Evolutionary conservation across 2,329 filamentous ascomycete species (phyloP), one percentile per base, ranked within the genome.

Genomic region (Fusarium scirpi): DNA sequence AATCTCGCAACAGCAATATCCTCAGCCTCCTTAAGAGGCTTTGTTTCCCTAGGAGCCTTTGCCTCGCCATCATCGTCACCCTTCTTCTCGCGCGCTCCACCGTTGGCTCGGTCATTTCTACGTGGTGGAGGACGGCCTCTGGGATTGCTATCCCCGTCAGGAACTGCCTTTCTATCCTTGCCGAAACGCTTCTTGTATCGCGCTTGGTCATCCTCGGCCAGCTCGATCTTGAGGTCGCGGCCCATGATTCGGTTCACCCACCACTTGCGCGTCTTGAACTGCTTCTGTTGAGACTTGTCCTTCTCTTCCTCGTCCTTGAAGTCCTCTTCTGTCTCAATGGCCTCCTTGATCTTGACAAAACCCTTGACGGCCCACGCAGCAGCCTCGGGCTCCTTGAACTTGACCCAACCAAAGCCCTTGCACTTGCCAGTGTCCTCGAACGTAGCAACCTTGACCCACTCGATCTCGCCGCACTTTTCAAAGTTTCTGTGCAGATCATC

Each of bases 361-460:
- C 95, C 95, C 78, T 90, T 91, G 70, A 97, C 94, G 1, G 82
- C 82, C 79, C 81, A 82, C 52, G 90, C 88, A 0, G 94, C 94
- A 1, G 91, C 88, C 60, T 92, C 90, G 13, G 94, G 78, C 53
- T 94, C 90, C 77, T 91, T 90, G 81, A 98, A 99, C 67, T 93
- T 93, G 66, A 99, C 90, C 94, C 96, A 99, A 8, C 91, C 96
- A 82, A 92, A 99, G 20, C 96, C 97, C 83, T 98, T 98, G 85
- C 96, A 99, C 83, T 98, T 99, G 45, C 96, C 96, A 22, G 91
- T 91, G 80, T 99, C 97, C 80, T 98, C 93, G 78, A 99, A 99
- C 1, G 94, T 97, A 5, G 96, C 96, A 72, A 98, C 85, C 82
- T 97, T 95, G 70, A 94, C 87, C 83, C 92, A 92, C 56, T 91